Evolutionary conservation across 2,329 filamentous ascomycete genomes (phyloP), one percentile per base, ranked within the genome.

Genomic region (Xylaria sp.): DNA sequence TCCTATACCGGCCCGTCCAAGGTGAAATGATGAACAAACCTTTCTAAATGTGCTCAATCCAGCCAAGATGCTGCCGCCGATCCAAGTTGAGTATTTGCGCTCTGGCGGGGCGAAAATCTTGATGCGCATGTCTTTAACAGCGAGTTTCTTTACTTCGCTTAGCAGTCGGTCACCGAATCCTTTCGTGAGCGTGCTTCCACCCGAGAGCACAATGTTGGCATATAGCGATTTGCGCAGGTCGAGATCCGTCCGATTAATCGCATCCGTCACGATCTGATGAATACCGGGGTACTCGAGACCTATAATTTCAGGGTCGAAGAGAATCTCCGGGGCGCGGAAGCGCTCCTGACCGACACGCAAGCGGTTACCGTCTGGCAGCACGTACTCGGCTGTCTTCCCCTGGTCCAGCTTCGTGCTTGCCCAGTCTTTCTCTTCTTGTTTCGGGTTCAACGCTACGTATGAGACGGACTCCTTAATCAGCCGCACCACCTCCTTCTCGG

Each of bases 81-180:
- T 98, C 96, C 96, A 99, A 36, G 96, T 99, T 69, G 94, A 97
- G 84, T 98, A 99, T 81, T 98, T 97, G 72, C 96, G 88, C 85
- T 99, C 96, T 5, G 96, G 95, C 62, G 96, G 96, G 61, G 96
- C 96, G 83, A 97, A 97, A 77, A 99, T 99, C 86, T 97, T 97
- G 84, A 99, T 98, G 76, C 94, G 90, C 95, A 97, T 99, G 79
- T 99, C 96, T 85, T 97, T 97, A 73, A 98, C 94, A 11, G 96
- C 96, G 75, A 98, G 84, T 78, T 91, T 87, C 82, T 97, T 96
- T 72, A 98, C 91, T 82, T 99, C 96, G 73, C 92, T 90, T 77
- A 99, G 85, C 73, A 99, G 83, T 58, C 96, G 88, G 81, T 98
- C 96, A 63, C 95, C 95, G 77, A 99, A 99, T 50, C 96, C 96